Evolutionary conservation across 306 rosid species (phyloP), one percentile per base, ranked within the genome.

Genomic region (Corylus heterophylla): DNA sequence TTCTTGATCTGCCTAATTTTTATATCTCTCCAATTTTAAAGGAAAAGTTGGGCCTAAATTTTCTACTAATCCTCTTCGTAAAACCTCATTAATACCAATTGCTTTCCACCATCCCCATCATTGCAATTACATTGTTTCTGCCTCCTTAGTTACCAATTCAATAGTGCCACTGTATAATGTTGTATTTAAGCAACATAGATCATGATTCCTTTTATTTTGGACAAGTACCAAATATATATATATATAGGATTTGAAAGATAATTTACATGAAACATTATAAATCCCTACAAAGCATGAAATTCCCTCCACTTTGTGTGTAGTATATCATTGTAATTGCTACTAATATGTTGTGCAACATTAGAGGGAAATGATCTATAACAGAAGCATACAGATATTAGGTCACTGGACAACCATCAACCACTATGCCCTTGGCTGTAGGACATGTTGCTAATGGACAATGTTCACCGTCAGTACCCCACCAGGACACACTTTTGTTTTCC

Each of bases 391-490:
- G 54, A 73, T 29, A 54, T 78, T 59, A 81, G 78, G 77, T 35
- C 64, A 77, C 42, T 3, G 97, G 94, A 66, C 97, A 92, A 69
- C 86, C 89, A 49, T 70, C 86, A 22, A 80, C 84, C 1, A 2
- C 39, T 3, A 92, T 61, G 59, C 91, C 96, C 83, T 88, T 90
- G 6, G 97, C 94, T 5, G 92, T 91, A 49, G 98, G 98, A 62
- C 97, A 93, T 8, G 14, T 17, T 18, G 94, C 98, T 1, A 91
- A 69, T 7, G 87, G 83, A 75, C 98, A 93, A 76, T 91, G 94
- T 75, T 93, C 98, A 37, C 97, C 98, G 0, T 29, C 73, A 20
- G 67, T 88, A 37, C 97, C 97, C 98, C 98, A 93, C 98, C 98
- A 91, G 45, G 17, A 22, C 31, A 91, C 5, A n/a, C 78, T 72